Conservation (phyloP, 1,139 yeast species). For the Magnusiomyces tetraspermus region DNA sequence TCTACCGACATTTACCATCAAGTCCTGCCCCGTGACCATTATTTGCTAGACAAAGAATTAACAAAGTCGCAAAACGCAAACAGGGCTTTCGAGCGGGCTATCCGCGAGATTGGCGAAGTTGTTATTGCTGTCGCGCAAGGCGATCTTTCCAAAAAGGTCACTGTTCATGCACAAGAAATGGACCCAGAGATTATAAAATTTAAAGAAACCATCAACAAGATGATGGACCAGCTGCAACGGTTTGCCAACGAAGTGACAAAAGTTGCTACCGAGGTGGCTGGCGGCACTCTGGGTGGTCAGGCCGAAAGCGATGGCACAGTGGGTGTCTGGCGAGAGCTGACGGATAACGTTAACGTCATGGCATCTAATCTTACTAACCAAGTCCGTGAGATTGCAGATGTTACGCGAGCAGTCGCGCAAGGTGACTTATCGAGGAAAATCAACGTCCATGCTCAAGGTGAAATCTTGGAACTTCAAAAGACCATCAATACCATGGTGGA, state of each 20-base stretch:
- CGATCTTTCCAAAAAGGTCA: slow-evolving; percentile 68
- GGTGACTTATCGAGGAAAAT: slow-evolving; percentile 72
- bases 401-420: slow-evolving; percentile 72
- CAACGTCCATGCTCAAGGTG: slow-evolving; percentile 80
- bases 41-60: slow-evolving; percentile 35
- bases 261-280: slow-evolving; percentile 82
- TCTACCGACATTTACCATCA: not conserved
- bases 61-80: slow-evolving; percentile 55
- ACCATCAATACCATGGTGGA: slow-evolving; percentile 84
- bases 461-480: slow-evolving; percentile 65
- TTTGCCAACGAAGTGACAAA: slow-evolving; percentile 77
- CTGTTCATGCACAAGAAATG: slow-evolving; percentile 59
- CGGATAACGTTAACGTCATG: slow-evolving; percentile 81
- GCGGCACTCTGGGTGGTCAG: slow-evolving; percentile 82
- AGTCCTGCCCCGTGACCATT: slow-evolving; percentile 24
- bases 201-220: slow-evolving; percentile 71
- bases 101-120: slow-evolving; percentile 71
- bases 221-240: slow-evolving; percentile 80
- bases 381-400: slow-evolving; percentile 79
- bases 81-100: slow-evolving; percentile 65
- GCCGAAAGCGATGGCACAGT: slow-evolving; percentile 76
- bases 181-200: slow-evolving; percentile 67
- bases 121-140: slow-evolving; percentile 82
- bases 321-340: slow-evolving; percentile 77
- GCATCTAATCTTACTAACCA: slow-evolving; percentile 78